phyloP scores from a whole-genome alignment of 2,329 filamentous ascomycete genomes.

The Pyrenochaeta sp. region DNA sequence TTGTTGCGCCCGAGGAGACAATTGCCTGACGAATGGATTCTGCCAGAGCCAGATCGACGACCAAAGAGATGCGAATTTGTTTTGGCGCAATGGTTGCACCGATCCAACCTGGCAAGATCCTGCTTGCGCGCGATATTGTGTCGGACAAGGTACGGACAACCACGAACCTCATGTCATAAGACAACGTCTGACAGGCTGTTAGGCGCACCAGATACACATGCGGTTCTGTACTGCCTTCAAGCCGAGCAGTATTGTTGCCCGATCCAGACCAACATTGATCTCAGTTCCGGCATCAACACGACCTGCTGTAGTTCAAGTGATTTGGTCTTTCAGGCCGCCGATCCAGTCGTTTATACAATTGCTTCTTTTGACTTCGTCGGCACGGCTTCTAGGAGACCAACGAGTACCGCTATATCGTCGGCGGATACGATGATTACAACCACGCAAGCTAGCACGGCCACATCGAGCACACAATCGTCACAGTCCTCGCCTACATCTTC shows the following conservation, averaged over 20 bases:
- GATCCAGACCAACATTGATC: not conserved
- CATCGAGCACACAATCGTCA: not conserved
- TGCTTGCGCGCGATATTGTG: constrained; percentile 16
- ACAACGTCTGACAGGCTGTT: too few species aligned
- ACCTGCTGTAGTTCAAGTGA: not conserved
- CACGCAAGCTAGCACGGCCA: not conserved
- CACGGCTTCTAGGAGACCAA: too few species aligned
- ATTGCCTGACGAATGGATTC: constrained; percentile 21
- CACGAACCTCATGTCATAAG: too few species aligned
- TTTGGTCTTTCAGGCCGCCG: not conserved
- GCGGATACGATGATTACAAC: not conserved
- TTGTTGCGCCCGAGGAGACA: constrained; percentile 15
- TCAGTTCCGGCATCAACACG: not conserved
- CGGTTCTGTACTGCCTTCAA: constrained; percentile 4
- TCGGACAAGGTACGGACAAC: constrained; percentile 4
- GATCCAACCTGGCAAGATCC: constrained; percentile 15
- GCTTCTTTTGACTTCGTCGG: too few species aligned
- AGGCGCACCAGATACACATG: constrained; percentile 1
- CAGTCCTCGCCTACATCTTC: not conserved
- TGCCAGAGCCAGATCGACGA: constrained; percentile 6
- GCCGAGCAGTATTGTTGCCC: constrained; percentile 1
- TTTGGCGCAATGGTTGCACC: constrained; percentile 21
- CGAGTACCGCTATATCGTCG: too few species aligned
- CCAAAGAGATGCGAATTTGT: constrained; percentile 14
- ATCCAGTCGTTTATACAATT: constrained; percentile 2